Base-by-base conservation (phyloP, 202 grass and related monocot species). In the Cymbopogon flexuosus region DNA sequence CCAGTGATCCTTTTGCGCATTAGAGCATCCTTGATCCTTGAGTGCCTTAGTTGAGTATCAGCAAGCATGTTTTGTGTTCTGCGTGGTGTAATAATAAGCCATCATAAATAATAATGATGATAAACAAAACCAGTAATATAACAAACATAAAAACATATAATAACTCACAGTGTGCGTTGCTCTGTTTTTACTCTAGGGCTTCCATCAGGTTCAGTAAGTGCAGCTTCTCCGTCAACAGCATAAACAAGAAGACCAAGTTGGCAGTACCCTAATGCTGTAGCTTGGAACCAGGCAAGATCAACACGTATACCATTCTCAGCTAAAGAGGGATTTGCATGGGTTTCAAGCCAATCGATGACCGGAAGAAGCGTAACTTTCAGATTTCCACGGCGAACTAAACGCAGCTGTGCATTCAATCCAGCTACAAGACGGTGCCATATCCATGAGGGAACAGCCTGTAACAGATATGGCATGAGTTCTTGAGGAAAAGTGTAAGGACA, bases 361-460 rank as follows among this genome's bases (percentile, higher is more conserved):
- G 93, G 89, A 71, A 93, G 65, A 67, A 99, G 85, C 39, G 88
- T 84, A 15, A 66, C 86, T 89, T 84, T 99, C 61, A 99, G 85
- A 87, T 86, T 89, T 79, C 93, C 93, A 77, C 84, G 70, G 61
- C 93, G 91, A 84, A 96, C 96, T 36, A 99, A 84, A 73, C 96
- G 92, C 67, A 96, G 72, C 43, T 96, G 93, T 34, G 96, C 93
- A 88, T 99, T 99, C 41, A 99, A 76, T 79, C 96, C 96, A 75
- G 96, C 96, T 29, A 99, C 96, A 76, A 99, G 83, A 52, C 90
- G 91, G 85, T 99, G 93, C 96, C 96, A 99, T 96, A 96, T 93
- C 69, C 90, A 96, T 77, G 96, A 85, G 31, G 85, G 83, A 62
- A 96, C 89, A 83, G 96, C 90, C 96, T 99, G 66, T 65, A 30